Conservation (phyloP, 1,284 basidiomycete genomes). For the Naganishia sp. region DNA sequence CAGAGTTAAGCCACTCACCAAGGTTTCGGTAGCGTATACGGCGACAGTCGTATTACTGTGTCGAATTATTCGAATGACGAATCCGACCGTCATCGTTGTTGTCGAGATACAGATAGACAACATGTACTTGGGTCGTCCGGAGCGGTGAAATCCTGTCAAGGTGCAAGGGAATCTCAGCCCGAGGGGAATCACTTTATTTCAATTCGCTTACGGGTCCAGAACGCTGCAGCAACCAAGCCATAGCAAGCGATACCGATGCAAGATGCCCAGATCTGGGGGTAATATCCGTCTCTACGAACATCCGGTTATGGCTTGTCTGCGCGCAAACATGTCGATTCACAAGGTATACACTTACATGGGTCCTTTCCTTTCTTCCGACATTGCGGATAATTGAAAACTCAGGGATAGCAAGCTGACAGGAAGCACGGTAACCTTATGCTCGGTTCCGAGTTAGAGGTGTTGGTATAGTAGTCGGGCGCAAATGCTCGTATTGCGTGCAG, state of each 20-base stretch:
- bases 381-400: neutral
- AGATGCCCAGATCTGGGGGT: constrained; percentile 23
- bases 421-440: too few relatives aligned
- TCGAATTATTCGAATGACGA: constrained; percentile 52
- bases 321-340: neutral
- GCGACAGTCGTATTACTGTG: constrained; percentile 41
- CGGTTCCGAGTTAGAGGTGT: too few relatives aligned
- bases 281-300: constrained; percentile 12
- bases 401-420: too few relatives aligned
- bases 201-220: constrained; percentile 9
- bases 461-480: too few relatives aligned
- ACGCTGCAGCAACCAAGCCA: constrained; percentile 5
- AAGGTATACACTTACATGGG: constrained; percentile 5
- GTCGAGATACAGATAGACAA: constrained; percentile 37
- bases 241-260: constrained; percentile 23
- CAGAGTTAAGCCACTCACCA: constrained; percentile 52
- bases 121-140: constrained; percentile 34
- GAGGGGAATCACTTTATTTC: too few relatives aligned
- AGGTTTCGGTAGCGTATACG: constrained; percentile 62
- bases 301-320: neutral
- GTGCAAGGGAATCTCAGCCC: neutral
- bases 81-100: constrained; percentile 51
- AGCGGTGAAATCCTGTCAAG: constrained; percentile 5
- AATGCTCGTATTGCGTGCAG: too few relatives aligned
- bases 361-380: constrained; percentile 6